These are phyloP conservation scores for Paramecium primaurelia DNA, from an alignment of 73 alveolate genomes.

Conservation along the genomic window DNA sequence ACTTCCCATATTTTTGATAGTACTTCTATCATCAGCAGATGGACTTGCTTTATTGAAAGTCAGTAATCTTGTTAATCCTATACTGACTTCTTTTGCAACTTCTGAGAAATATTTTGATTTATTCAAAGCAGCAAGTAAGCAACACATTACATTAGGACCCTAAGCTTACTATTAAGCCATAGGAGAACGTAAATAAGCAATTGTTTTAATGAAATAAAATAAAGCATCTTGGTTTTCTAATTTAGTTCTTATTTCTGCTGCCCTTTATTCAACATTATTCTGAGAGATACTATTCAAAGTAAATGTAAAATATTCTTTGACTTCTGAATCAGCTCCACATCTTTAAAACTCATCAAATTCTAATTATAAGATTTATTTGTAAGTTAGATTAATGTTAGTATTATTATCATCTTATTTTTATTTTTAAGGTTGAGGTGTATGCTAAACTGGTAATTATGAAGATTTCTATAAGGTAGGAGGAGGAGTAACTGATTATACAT, in stretches of 20 bases:
- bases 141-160: not conserved
- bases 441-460: not conserved
- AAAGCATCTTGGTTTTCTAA: conserved; percentile 26
- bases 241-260: conserved; percentile 20
- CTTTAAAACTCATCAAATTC: not conserved
- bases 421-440: conserved; percentile 35
- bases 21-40: conserved; percentile 60
- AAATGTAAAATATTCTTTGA: conserved; percentile 11
- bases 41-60: not conserved
- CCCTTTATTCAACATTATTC: not conserved
- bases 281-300: not conserved
- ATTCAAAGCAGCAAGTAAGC: not conserved
- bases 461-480: not conserved
- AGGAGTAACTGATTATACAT: conserved; percentile 31
- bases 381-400: not conserved
- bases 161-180: not conserved
- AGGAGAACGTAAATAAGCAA: conserved; percentile 24
- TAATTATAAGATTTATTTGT: not conserved
- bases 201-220: conserved; percentile 31
- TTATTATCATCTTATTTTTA: not conserved
- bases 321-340: not conserved
- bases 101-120: conserved; percentile 37
- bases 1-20: conserved; percentile 76
- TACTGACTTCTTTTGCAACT: conserved; percentile 21
- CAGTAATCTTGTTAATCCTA: conserved; percentile 2